Percentiles rank a stretch among this genome's conserved stretches.
phyloP scores from a whole-genome alignment of 345 rosid species.

The Capsella bursapastoris region DNA sequence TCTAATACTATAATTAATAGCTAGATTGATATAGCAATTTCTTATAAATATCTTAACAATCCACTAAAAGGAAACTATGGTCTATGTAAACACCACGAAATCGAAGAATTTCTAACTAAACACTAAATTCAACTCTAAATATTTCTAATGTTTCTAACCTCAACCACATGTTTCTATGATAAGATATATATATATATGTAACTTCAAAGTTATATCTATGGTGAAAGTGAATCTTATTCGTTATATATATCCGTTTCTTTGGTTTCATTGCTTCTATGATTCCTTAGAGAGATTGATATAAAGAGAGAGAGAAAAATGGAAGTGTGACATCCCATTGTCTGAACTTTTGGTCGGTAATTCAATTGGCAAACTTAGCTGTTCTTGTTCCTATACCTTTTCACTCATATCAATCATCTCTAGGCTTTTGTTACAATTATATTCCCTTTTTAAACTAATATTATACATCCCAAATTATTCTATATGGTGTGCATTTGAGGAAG shows the following conservation, averaged over 20 bases:
- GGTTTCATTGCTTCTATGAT: slow-evolving; percentile 22
- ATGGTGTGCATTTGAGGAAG: neutral
- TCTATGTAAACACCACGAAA: too few relatives aligned
- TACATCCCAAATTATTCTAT: neutral
- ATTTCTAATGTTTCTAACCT: too few relatives aligned
- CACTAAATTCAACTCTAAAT: too few relatives aligned
- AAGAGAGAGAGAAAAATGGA: neutral
- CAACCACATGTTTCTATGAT: too few relatives aligned
- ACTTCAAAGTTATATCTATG: neutral
- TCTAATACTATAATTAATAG: too few relatives aligned
- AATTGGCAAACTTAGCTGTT: slow-evolving; percentile 35
- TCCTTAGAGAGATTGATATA: neutral
- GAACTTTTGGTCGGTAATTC: slow-evolving; percentile 38
- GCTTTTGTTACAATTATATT: slow-evolving; percentile 24
- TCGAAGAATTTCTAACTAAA: too few relatives aligned
- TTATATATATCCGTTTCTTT: slow-evolving; percentile 4
- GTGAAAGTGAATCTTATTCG: neutral
- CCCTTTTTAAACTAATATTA: slow-evolving; percentile 4
- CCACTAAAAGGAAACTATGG: too few relatives aligned
- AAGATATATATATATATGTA: too few relatives aligned
- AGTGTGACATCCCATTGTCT: slow-evolving; percentile 29
- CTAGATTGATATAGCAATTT: neutral
- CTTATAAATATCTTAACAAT: neutral
- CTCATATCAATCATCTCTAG: slow-evolving; percentile 34
- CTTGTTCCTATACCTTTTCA: slow-evolving; percentile 32